Conservation (phyloP, 2,329 filamentous ascomycete genomes). For the Didymella lethalis region DNA sequence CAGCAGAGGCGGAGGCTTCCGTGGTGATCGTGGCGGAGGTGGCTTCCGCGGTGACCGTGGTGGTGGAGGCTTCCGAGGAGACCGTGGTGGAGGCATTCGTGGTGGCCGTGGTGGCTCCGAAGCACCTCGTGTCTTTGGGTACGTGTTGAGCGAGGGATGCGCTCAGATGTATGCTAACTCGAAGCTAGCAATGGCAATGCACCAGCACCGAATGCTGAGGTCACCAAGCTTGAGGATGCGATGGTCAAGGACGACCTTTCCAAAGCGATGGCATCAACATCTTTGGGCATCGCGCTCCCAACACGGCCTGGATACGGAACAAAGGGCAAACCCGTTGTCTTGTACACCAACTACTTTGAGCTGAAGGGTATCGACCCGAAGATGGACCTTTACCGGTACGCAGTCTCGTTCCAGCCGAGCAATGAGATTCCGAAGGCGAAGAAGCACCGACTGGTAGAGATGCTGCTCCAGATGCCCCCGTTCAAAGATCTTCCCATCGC, state of each 20-base stretch:
- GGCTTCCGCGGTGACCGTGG: slow-evolving; percentile 17
- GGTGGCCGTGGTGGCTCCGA: slow-evolving; percentile 21
- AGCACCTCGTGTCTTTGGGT: slow-evolving; percentile 34
- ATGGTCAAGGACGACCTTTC: slow-evolving; percentile 42
- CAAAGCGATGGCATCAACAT: slow-evolving; percentile 32
- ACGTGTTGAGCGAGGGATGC: slow-evolving; percentile 9
- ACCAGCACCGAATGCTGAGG: slow-evolving; percentile 44
- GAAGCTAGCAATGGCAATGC: slow-evolving; percentile 36
- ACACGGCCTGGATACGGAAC: slow-evolving; percentile 46
- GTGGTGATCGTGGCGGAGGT: slow-evolving; percentile 20
- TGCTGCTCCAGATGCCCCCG: slow-evolving; percentile 50
- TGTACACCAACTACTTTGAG: slow-evolving; percentile 54
- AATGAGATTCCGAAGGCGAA: slow-evolving; percentile 52
- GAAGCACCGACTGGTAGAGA: slow-evolving; percentile 57
- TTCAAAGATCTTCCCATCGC: slow-evolving; percentile 46
- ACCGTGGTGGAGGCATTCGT: neutral
- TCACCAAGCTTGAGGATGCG: slow-evolving; percentile 42
- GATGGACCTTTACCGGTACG: slow-evolving; percentile 40
- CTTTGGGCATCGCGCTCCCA: slow-evolving; percentile 36
- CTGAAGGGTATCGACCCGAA: slow-evolving; percentile 44
- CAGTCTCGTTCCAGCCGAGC: slow-evolving; percentile 44
- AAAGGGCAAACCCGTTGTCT: slow-evolving; percentile 47
- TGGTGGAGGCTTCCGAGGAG: slow-evolving; percentile 24
- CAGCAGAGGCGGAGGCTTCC: slow-evolving; percentile 19
- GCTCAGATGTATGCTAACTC: neutral